These are phyloP conservation scores for Jackrogersella multiformis DNA, from an alignment of 495 filamentous ascomycete genomes.

Conservation along the genomic window DNA sequence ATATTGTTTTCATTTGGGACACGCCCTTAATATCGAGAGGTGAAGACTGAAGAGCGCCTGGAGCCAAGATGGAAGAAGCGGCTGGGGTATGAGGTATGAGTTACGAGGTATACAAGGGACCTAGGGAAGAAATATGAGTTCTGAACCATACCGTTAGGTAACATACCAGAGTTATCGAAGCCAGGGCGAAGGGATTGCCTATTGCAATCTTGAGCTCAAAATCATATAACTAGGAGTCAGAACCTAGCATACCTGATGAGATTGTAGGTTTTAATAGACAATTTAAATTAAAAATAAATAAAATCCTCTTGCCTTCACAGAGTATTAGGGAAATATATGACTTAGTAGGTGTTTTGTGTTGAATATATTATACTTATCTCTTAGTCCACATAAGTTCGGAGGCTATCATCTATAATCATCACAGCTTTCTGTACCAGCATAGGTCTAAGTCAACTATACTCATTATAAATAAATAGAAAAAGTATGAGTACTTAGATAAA, in stretches of 20 bases:
- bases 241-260: neutral
- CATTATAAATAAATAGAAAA: too few relatives aligned
- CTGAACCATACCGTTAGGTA: neutral
- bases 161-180: neutral
- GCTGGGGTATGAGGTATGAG: neutral
- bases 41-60: constrained; percentile 1
- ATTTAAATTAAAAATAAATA: too few relatives aligned
- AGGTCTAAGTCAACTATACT: too few relatives aligned
- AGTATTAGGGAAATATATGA: too few relatives aligned
- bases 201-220: neutral
- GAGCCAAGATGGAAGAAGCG: constrained; percentile 3
- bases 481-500: too few relatives aligned
- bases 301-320: too few relatives aligned
- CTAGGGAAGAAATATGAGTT: neutral
- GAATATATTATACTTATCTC: too few relatives aligned
- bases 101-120: neutral
- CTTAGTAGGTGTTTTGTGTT: too few relatives aligned
- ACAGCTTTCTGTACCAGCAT: too few relatives aligned
- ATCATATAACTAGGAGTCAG: neutral
- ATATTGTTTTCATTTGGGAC: constrained; percentile 27
- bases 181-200: neutral
- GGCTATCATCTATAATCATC: too few relatives aligned
- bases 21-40: constrained; percentile 22
- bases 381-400: too few relatives aligned
- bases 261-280: too few relatives aligned